Evolutionary conservation across 176 grass and related monocot genomes (phyloP).

Genomic region (Stipa capillata): DNA sequence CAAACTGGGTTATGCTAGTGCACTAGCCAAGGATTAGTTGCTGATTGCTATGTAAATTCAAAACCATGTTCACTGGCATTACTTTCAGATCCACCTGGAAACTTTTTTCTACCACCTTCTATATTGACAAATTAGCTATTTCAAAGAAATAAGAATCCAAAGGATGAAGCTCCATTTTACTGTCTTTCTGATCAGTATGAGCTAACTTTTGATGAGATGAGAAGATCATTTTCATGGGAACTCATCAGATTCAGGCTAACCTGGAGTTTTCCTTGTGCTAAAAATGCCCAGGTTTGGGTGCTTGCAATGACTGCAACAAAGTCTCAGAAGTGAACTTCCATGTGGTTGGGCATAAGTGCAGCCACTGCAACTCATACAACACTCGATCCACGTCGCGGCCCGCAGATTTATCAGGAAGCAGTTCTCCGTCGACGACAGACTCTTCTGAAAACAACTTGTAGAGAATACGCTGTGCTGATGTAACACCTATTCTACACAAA

Average conservation of each 20-base stretch:
- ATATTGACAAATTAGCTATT: neutral
- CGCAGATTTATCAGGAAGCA: slow-evolving; percentile 27
- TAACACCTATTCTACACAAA: neutral
- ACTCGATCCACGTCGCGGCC: slow-evolving; percentile 52
- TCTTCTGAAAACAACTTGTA: slow-evolving; percentile 34
- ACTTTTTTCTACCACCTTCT: neutral
- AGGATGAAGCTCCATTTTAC: neutral
- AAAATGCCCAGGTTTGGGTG: slow-evolving; percentile 62
- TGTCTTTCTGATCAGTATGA: neutral
- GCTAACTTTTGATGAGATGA: neutral
- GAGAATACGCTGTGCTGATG: neutral
- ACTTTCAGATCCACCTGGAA: neutral
- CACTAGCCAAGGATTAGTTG: neutral
- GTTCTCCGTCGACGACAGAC: slow-evolving; percentile 28
- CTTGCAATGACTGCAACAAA: slow-evolving; percentile 96
- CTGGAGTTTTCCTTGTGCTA: neutral
- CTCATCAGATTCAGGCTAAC: neutral
- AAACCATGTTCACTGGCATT: neutral
- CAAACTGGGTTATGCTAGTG: neutral
- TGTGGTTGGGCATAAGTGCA: slow-evolving; percentile 83
- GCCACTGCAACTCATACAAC: slow-evolving; percentile 80
- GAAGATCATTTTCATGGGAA: neutral
- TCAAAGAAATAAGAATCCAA: neutral
- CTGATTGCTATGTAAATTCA: neutral
- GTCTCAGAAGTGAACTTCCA: slow-evolving; percentile 85